Percentiles rank a stretch among this genome's conserved stretches.
These are phyloP conservation scores for Neurospora pannonica DNA, from an alignment of 495 filamentous ascomycete genomes.

Conservation along the genomic window DNA sequence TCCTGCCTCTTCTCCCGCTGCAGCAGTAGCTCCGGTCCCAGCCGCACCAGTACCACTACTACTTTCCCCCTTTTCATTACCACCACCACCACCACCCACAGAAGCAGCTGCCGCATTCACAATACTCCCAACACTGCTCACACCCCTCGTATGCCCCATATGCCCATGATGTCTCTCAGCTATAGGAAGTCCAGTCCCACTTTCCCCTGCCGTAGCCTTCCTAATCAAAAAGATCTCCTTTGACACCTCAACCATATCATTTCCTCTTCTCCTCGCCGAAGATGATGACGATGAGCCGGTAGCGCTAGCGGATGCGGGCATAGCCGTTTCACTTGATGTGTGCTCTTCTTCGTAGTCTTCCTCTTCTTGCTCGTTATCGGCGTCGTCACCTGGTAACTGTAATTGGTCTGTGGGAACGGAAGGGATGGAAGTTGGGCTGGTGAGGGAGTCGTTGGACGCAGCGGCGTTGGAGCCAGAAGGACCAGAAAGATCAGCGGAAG, in stretches of 20 bases:
- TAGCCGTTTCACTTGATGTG: background rate
- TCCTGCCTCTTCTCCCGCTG: constrained; percentile 16
- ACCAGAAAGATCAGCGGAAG: background rate
- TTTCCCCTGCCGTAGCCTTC: constrained; percentile 34
- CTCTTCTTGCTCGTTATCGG: background rate
- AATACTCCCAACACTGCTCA: background rate
- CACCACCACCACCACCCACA: background rate
- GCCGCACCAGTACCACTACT: constrained; percentile 10
- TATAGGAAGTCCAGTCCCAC: background rate
- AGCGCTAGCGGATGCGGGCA: background rate
- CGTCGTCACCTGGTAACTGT: background rate
- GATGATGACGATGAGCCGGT: background rate
- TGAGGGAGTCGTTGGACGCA: background rate
- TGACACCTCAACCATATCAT: constrained; percentile 11
- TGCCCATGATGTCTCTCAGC: background rate
- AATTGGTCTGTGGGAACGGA: background rate
- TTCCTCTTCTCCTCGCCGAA: background rate
- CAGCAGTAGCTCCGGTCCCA: constrained; percentile 25
- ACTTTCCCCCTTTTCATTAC: background rate
- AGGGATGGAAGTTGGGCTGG: background rate
- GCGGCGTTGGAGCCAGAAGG: background rate
- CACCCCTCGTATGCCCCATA: background rate
- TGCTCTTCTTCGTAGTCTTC: background rate
- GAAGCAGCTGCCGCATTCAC: background rate
- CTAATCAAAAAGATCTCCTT: constrained; percentile 75